Base-by-base conservation (phyloP, 2,329 filamentous ascomycete genomes). In the Pleomassaria siparia region DNA sequence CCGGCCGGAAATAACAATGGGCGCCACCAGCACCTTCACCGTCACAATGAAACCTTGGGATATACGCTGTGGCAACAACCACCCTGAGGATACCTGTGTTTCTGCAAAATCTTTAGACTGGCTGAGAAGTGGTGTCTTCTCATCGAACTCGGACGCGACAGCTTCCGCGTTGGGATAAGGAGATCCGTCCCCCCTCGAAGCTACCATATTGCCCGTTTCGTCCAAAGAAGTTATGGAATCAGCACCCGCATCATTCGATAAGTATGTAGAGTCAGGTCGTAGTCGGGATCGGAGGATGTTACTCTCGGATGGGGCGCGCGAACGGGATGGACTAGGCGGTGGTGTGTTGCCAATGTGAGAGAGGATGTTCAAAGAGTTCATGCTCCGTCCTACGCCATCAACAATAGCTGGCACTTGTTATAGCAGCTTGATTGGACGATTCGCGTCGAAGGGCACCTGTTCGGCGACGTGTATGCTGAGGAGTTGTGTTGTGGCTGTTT, bases 341-440 rank as follows among this genome's bases (percentile, higher is more conserved):
- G 80, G 76, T 55, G 80, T 79, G 67, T 77, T 78, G 66, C 82
- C 81, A 67, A 85, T 82, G 70, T 89, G 85, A 66, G 90, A 94
- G 72, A 96, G 84, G 72, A 96, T 89, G 77, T 94, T 95, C 78
- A 96, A 80, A 65, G 91, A 95, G 85, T 96, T 96, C 92, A 96
- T 96, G 76, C 81, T 88, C 78, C 74, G 72, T 67, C 63, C 59
- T 58, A 65, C 69, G 75, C 74, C 76, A 79, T 79, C 67, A 69
- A 60, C 51, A 44, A 44, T 25, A 6, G 28, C 15, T 15, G 13
- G 15, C 26, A 8, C 12, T n/a, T 30, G 4, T 16, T 30, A 11
- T 11, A 7, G 22, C 4, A 10, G 20, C 29, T 21, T 30, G 22
- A 22, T 33, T 32, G 40, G 18, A 20, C 18, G 20, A 37, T 24